Conservation (phyloP, 176 grass and related monocot genomes). For the Echinochloa phyllopogon region DNA sequence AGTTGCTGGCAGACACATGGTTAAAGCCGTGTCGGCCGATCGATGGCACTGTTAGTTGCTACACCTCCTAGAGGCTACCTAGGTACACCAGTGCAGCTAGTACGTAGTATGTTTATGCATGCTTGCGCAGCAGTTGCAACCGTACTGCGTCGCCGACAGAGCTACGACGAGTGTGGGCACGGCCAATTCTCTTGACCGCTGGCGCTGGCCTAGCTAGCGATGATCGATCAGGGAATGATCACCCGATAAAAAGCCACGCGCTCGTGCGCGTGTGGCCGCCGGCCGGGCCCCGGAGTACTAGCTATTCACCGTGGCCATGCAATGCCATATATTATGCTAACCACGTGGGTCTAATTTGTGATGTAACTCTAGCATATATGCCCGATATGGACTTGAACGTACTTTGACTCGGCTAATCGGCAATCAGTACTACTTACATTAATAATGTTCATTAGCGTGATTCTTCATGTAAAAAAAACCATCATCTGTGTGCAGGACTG, state of each 20-base stretch:
- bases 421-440: not conserved
- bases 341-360: not conserved
- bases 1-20: not conserved
- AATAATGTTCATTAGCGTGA: not conserved
- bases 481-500: too few species aligned
- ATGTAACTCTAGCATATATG: not conserved
- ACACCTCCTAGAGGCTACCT: not conserved
- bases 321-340: not conserved
- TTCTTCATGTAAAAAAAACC: not conserved
- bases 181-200: not conserved
- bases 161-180: too few species aligned
- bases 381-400: not conserved
- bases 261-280: constrained; percentile 10
- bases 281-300: too few species aligned
- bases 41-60: not conserved
- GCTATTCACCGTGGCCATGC: not conserved
- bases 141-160: too few species aligned
- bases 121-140: too few species aligned
- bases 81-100: too few species aligned
- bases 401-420: not conserved
- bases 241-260: too few species aligned
- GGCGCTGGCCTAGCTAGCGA: not conserved
- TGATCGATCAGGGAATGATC: not conserved
- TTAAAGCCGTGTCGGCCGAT: constrained; percentile 7
- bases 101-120: too few species aligned